Evolutionary conservation across 2,329 filamentous ascomycete species (phyloP).

Genomic region (Mollisia scopiformis): DNA sequence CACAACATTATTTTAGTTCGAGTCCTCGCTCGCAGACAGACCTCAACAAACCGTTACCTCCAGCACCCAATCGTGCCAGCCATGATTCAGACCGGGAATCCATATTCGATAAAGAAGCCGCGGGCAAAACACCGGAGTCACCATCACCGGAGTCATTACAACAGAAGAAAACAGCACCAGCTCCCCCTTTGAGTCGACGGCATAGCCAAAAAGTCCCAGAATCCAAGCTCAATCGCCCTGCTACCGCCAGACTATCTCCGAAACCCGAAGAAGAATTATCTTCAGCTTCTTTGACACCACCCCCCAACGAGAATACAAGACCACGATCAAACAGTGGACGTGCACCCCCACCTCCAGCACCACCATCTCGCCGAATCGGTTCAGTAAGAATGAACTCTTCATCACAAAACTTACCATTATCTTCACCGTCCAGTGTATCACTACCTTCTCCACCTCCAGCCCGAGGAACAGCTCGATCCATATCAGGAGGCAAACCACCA

Average conservation of each 20-base stretch:
- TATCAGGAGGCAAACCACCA: conserved; percentile 24
- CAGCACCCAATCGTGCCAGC: conserved; percentile 50
- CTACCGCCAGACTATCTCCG: conserved; percentile 28
- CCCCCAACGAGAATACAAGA: conserved; percentile 12
- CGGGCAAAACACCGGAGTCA: conserved; percentile 53
- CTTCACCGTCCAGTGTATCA: conserved; percentile 35
- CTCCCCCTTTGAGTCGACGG: conserved; percentile 42
- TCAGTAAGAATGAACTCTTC: conserved; percentile 29
- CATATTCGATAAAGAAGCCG: conserved; percentile 56
- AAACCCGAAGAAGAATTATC: conserved; percentile 34
- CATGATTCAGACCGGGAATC: conserved; percentile 48
- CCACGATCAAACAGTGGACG: conserved; percentile 20
- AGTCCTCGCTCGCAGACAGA: conserved; percentile 45
- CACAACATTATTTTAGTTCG: conserved; percentile 26
- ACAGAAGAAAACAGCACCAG: conserved; percentile 41
- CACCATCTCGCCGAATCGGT: conserved; percentile 35
- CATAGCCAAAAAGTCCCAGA: conserved; percentile 36
- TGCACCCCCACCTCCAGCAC: conserved; percentile 30
- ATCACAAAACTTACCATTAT: conserved; percentile 28
- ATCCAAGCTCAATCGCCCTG: conserved; percentile 27
- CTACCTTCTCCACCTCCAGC: conserved; percentile 46
- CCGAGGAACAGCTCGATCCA: conserved; percentile 28
- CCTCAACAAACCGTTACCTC: conserved; percentile 65
- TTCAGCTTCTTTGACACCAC: background rate
- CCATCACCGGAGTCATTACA: conserved; percentile 38